Evolutionary conservation across 805 yeast genomes (phyloP).

Genomic region (Henningerozyma blattae): DNA sequence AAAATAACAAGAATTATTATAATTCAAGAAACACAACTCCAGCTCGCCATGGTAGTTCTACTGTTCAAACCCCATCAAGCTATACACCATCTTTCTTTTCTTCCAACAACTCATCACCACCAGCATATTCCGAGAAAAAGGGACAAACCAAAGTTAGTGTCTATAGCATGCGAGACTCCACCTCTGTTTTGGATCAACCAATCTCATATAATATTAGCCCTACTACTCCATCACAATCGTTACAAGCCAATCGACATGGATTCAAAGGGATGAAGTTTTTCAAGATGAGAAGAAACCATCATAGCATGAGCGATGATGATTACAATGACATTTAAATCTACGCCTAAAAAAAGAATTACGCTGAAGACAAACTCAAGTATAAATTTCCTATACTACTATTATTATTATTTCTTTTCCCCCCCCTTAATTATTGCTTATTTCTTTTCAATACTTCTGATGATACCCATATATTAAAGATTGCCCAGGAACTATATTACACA

Average conservation of each 20-base stretch:
- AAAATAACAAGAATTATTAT: background rate
- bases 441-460: too few species aligned
- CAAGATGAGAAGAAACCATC: slow-evolving; percentile 47
- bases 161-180: background rate
- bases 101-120: background rate
- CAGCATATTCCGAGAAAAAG: slow-evolving; percentile 1
- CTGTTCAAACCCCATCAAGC: background rate
- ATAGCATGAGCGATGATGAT: slow-evolving; percentile 20
- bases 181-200: background rate
- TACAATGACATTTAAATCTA: too few species aligned
- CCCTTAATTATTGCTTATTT: too few species aligned
- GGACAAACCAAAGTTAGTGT: background rate
- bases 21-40: background rate
- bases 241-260: slow-evolving; percentile 15
- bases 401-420: too few species aligned
- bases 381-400: too few species aligned
- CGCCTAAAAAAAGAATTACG: too few species aligned
- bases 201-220: too few species aligned
- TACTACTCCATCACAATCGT: slow-evolving; percentile 4
- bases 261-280: slow-evolving; percentile 60
- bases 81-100: background rate
- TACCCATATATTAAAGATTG: too few species aligned
- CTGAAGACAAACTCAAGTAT: too few species aligned
- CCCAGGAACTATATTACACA: too few species aligned
- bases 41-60: background rate